Conservation (phyloP, 2,329 filamentous ascomycete genomes). For the Fusarium mundagurra region DNA sequence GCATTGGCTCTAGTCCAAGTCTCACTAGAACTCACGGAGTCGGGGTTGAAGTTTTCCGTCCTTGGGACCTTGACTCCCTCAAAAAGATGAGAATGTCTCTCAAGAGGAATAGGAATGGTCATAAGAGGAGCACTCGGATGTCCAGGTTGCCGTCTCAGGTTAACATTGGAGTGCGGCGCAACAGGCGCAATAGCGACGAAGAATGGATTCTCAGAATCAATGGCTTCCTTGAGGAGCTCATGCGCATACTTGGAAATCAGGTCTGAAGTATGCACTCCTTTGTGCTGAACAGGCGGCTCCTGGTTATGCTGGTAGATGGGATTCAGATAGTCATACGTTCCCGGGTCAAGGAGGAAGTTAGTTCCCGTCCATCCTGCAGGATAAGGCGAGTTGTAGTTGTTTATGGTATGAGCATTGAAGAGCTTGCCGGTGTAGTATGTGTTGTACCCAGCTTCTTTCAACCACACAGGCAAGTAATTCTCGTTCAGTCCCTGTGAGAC, state of each 20-base stretch:
- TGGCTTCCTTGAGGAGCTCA: constrained; percentile 69
- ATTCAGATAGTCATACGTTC: constrained; percentile 58
- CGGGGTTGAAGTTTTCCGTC: constrained; percentile 73
- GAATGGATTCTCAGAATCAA: constrained; percentile 66
- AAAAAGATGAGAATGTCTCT: constrained; percentile 72
- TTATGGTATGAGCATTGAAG: constrained; percentile 70
- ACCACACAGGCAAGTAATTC: constrained; percentile 75
- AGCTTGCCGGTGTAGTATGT: constrained; percentile 81
- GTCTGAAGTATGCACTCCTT: constrained; percentile 58
- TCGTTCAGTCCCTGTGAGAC: constrained; percentile 71
- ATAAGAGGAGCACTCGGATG: neutral
- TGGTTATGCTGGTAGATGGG: constrained; percentile 59
- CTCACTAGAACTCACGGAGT: constrained; percentile 51
- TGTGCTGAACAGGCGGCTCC: constrained; percentile 43
- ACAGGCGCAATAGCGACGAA: constrained; percentile 74
- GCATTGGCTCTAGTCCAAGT: neutral
- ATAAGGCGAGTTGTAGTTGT: constrained; percentile 69
- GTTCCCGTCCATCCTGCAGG: constrained; percentile 66
- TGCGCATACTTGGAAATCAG: constrained; percentile 67
- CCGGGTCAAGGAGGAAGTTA: constrained; percentile 50
- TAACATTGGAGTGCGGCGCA: constrained; percentile 70
- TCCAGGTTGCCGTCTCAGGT: constrained; percentile 1
- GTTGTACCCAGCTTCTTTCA: constrained; percentile 74
- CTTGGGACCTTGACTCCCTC: constrained; percentile 67
- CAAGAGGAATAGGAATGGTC: constrained; percentile 62